Conservation (phyloP, 371 early-diverging fungal genomes). For the Mycotypha africana region DNA sequence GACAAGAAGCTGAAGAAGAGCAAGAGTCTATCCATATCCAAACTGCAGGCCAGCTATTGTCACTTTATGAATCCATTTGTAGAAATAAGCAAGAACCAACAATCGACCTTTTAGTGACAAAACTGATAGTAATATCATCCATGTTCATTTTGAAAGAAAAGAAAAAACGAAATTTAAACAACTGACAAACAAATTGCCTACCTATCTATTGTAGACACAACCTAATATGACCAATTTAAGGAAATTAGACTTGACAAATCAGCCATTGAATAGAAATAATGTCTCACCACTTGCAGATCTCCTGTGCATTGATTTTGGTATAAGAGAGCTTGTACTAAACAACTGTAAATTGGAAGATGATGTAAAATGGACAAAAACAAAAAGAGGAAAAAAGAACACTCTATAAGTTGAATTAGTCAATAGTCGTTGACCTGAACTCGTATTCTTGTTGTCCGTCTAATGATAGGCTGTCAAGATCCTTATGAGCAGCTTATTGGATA, state of each 20-base stretch:
- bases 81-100: constrained; percentile 50
- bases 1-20: neutral
- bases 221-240: constrained; percentile 25
- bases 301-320: constrained; percentile 51
- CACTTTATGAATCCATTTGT: constrained; percentile 42
- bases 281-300: constrained; percentile 60
- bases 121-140: constrained; percentile 36
- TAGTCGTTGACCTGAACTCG: too few relatives aligned
- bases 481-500: constrained; percentile 52
- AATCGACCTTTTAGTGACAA: constrained; percentile 39
- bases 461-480: constrained; percentile 58
- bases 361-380: constrained; percentile 34
- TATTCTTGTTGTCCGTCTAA: too few relatives aligned
- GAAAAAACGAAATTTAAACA: too few relatives aligned
- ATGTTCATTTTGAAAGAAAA: too few relatives aligned
- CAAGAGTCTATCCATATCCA: constrained; percentile 10
- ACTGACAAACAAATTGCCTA: neutral
- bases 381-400: neutral
- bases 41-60: constrained; percentile 20
- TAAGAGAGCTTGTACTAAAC: constrained; percentile 46
- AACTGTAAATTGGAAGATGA: constrained; percentile 67
- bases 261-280: constrained; percentile 24
- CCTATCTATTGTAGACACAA: neutral
- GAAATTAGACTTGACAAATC: constrained; percentile 43
- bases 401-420: neutral